Conservation (phyloP, 1,139 yeast genomes). For the Blastobotrys arbuscula region DNA sequence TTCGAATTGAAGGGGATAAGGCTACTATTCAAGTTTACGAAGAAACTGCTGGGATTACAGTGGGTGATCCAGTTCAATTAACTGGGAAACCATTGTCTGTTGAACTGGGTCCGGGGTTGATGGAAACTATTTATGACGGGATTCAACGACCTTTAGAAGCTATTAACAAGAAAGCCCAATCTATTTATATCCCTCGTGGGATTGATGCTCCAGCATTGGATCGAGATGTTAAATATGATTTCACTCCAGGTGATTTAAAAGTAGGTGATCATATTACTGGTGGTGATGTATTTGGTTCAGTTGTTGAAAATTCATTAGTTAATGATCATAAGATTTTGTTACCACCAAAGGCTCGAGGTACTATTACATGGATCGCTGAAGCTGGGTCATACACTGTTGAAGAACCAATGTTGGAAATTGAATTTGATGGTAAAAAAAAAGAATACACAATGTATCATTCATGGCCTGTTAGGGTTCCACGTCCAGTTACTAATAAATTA, state of each 20-base stretch:
- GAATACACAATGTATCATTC: conserved; percentile 93
- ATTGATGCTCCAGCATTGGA: conserved; percentile 90
- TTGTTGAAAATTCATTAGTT: conserved; percentile 86
- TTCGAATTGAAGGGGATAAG: conserved; percentile 92
- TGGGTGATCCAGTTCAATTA: conserved; percentile 96
- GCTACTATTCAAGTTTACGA: conserved; percentile 98
- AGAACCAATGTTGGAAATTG: conserved; percentile 85
- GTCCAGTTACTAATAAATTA: conserved; percentile 93
- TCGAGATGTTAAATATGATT: conserved; percentile 78
- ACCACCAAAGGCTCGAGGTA: conserved; percentile 99
- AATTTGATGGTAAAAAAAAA: conserved; percentile 80
- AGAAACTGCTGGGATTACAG: conserved; percentile 98
- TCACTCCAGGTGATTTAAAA: conserved; percentile 68
- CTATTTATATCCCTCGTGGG: conserved; percentile 98
- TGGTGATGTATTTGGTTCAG: conserved; percentile 94
- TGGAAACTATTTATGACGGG: conserved; percentile 99
- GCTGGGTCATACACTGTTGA: conserved; percentile 88
- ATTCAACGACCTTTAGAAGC: conserved; percentile 97
- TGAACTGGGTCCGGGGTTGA: conserved; percentile 97
- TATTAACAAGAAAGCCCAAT: conserved; percentile 76
- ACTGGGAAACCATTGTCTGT: conserved; percentile 98
- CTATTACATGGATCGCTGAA: conserved; percentile 81
- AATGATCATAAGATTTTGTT: conserved; percentile 88
- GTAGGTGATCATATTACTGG: conserved; percentile 98
- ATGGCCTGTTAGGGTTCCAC: conserved; percentile 99